A percentile compares a stretch with the other conserved stretches of the same genome.
phyloP scores from a whole-genome alignment of 805 yeast genomes.

The Hanseniaspora nectarophila region DNA sequence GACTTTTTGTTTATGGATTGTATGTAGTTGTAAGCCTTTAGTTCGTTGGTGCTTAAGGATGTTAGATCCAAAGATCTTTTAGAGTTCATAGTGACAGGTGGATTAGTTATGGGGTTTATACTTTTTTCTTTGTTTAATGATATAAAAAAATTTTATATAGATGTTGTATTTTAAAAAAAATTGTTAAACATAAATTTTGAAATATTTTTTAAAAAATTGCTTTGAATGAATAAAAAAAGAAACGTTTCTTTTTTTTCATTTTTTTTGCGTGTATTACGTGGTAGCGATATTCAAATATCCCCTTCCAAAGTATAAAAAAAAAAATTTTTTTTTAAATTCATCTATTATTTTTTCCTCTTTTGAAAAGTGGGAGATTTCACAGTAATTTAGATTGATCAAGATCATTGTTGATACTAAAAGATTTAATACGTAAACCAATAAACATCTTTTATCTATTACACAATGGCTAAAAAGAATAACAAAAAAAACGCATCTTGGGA shows the following conservation, averaged over 20 bases:
- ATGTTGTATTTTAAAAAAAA: too few species aligned
- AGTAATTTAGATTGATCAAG: too few species aligned
- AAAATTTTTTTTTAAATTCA: too few species aligned
- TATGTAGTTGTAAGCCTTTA: slow-evolving; percentile 4
- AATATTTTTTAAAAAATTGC: too few species aligned
- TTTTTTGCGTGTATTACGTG: not conserved
- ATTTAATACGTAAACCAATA: too few species aligned
- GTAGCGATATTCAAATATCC: too few species aligned
- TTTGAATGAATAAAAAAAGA: not conserved
- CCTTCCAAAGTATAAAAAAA: too few species aligned
- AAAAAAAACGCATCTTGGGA: slow-evolving; percentile 60
- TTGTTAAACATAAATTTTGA: too few species aligned
- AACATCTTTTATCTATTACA: not conserved
- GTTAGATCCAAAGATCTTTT: not conserved
- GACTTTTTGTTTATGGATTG: slow-evolving; percentile 1
- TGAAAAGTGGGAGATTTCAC: too few species aligned
- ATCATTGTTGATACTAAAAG: too few species aligned
- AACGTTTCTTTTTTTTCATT: not conserved
- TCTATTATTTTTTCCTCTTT: not conserved
- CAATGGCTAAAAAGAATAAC: slow-evolving; percentile 44
- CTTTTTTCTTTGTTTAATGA: too few species aligned
- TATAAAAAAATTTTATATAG: too few species aligned
- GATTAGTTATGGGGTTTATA: not conserved
- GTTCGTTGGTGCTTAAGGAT: not conserved
- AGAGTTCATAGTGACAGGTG: not conserved